phyloP scores from a whole-genome alignment of 495 filamentous ascomycete genomes.

The Podospora sp. region DNA sequence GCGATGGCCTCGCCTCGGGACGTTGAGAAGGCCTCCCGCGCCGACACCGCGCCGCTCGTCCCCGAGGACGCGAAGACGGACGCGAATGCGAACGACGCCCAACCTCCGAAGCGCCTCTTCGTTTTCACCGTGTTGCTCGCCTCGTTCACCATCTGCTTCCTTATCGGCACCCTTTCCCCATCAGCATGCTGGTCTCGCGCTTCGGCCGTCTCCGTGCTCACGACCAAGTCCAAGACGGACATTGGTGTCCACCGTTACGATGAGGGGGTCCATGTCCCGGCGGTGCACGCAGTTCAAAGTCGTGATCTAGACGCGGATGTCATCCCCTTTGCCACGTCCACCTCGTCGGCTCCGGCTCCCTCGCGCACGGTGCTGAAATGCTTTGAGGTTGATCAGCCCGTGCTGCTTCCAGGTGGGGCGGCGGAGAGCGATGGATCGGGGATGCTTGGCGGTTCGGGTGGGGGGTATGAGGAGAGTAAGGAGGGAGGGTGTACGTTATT shows the following conservation, averaged over 20 bases:
- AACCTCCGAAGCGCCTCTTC: no score
- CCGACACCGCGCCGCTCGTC: no score
- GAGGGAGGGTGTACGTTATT: constrained; percentile 52
- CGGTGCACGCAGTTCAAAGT: constrained; percentile 7
- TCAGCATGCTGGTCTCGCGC: no score
- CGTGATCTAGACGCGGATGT: background rate
- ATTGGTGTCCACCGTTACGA: background rate
- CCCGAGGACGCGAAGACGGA: no score
- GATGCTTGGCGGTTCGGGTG: constrained; percentile 8
- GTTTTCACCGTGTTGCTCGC: no score
- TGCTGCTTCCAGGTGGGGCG: constrained; percentile 51
- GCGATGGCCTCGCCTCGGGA: no score
- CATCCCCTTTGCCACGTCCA: constrained; percentile 5
- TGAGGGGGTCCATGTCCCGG: background rate
- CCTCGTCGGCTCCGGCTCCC: constrained; percentile 25
- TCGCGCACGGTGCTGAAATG: constrained; percentile 52
- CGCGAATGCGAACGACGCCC: no score
- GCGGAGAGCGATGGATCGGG: constrained; percentile 41
- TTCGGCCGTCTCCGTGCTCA: no score
- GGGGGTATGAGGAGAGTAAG: background rate
- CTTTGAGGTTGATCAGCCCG: constrained; percentile 72
- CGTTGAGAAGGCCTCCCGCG: no score
- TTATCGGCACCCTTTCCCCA: no score
- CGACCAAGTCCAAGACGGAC: no score
- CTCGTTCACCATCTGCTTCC: no score